phyloP scores from a whole-genome alignment of 345 rosid genomes.

The Lepidium africanum region DNA sequence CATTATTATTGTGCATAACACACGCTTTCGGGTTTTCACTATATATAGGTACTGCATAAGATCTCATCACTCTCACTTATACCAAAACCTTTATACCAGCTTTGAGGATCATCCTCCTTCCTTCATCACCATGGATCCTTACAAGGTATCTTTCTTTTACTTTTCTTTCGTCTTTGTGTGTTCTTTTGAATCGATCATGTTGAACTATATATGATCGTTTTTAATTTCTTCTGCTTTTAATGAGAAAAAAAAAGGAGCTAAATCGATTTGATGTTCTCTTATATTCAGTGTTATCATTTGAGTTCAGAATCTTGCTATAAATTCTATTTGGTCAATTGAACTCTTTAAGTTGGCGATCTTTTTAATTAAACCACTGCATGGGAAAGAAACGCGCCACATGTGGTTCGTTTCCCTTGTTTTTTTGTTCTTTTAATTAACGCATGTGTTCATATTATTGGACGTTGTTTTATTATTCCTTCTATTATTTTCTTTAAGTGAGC shows the following conservation, averaged over 20 bases:
- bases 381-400: not conserved
- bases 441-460: not conserved
- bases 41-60: not conserved
- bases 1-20: not conserved
- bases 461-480: not conserved
- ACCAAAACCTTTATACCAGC: not conserved
- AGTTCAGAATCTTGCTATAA: not conserved
- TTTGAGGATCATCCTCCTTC: slow-evolving; percentile 2
- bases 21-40: not conserved
- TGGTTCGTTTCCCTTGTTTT: not conserved
- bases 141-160: slow-evolving; percentile 19
- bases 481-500: not conserved
- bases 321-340: not conserved
- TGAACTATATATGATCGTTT: not conserved
- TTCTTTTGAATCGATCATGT: not conserved
- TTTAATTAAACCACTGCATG: slow-evolving; percentile 16
- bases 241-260: not conserved
- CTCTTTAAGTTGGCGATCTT: slow-evolving; percentile 3
- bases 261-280: not conserved
- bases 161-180: not conserved
- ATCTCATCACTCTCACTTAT: slow-evolving; percentile 20
- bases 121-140: slow-evolving; percentile 30
- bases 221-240: no score
- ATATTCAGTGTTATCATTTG: not conserved
- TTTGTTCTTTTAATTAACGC: not conserved